These are phyloP conservation scores for Xylaria sp. DNA, from an alignment of 2,329 filamentous ascomycete species.

Conservation along the genomic window DNA sequence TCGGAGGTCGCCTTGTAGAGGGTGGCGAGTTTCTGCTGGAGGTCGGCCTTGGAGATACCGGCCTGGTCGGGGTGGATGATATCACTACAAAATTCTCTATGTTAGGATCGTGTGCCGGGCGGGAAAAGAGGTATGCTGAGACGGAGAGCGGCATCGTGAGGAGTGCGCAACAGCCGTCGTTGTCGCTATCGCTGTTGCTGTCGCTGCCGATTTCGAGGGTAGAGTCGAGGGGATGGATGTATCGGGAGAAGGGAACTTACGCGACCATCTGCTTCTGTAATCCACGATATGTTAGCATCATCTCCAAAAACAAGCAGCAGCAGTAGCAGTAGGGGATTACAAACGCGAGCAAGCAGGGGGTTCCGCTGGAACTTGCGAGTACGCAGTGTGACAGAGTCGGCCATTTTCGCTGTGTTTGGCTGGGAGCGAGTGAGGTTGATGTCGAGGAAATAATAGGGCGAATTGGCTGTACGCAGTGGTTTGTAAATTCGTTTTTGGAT, in stretches of 20 bases:
- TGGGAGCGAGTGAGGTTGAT: constrained; percentile 39
- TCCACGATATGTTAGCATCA: constrained; percentile 27
- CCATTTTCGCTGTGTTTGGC: constrained; percentile 75
- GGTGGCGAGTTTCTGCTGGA: constrained; percentile 91
- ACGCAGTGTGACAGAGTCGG: constrained; percentile 87
- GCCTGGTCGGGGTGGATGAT: constrained; percentile 98
- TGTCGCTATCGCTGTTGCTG: constrained; percentile 8
- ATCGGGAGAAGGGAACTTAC: constrained; percentile 33
- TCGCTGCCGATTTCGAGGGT: constrained; percentile 11
- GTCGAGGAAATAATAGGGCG: constrained; percentile 29
- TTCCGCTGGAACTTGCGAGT: constrained; percentile 99
- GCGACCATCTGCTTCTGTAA: constrained; percentile 43
- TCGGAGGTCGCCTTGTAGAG: constrained; percentile 99
- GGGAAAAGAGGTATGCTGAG: background rate
- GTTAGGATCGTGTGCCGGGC: constrained; percentile 25
- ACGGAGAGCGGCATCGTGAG: background rate
- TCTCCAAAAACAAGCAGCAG: background rate
- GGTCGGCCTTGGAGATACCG: constrained; percentile 99
- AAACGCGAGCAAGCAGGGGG: constrained; percentile 76
- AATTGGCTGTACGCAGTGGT: constrained; percentile 30
- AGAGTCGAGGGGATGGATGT: constrained; percentile 4
- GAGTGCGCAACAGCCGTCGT: background rate
- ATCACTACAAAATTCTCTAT: constrained; percentile 71
- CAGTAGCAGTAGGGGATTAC: constrained; percentile 17
- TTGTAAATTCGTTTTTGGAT: constrained; percentile 40